Evolutionary conservation across 768 basidiomycete species (phyloP).

Genomic region (Mycena haematopus): DNA sequence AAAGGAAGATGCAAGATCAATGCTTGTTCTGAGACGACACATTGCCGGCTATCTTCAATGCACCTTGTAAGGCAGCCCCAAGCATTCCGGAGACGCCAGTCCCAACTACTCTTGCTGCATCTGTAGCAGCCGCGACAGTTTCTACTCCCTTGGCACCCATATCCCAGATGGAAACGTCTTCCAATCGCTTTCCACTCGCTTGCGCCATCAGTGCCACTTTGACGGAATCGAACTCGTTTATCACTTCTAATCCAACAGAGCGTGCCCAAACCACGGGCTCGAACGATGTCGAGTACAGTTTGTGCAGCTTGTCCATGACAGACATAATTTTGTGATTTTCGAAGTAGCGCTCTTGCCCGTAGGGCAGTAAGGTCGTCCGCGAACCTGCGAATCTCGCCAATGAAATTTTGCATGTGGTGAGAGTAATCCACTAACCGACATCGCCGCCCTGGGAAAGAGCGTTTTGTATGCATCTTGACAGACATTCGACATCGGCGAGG

Average conservation of each 20-base stretch:
- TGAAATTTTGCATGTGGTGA: neutral
- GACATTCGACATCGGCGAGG: conserved; percentile 81
- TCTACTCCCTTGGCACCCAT: conserved; percentile 54
- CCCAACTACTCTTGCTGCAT: conserved; percentile 38
- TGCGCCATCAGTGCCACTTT: conserved; percentile 86
- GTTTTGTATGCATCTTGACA: conserved; percentile 67
- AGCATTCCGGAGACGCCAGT: conserved; percentile 38
- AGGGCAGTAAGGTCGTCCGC: conserved; percentile 74
- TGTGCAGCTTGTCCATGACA: conserved; percentile 88
- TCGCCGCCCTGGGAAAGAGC: conserved; percentile 75
- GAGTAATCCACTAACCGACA: conserved; percentile 62
- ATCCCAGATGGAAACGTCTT: conserved; percentile 38
- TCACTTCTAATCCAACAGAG: conserved; percentile 84
- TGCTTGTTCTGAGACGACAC: neutral
- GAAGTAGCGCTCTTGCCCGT: conserved; percentile 82
- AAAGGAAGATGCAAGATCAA: neutral
- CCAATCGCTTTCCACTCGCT: conserved; percentile 57
- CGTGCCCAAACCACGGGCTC: conserved; percentile 85
- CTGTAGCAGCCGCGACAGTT: conserved; percentile 44
- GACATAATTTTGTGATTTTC: conserved; percentile 87
- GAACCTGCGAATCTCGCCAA: conserved; percentile 57
- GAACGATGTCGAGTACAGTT: conserved; percentile 74
- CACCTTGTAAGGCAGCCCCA: conserved; percentile 36
- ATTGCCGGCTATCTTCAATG: conserved; percentile 30
- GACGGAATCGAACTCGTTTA: conserved; percentile 86